phyloP scores from a whole-genome alignment of 495 filamentous ascomycete species.

The Massariosphaeria phaeospora region DNA sequence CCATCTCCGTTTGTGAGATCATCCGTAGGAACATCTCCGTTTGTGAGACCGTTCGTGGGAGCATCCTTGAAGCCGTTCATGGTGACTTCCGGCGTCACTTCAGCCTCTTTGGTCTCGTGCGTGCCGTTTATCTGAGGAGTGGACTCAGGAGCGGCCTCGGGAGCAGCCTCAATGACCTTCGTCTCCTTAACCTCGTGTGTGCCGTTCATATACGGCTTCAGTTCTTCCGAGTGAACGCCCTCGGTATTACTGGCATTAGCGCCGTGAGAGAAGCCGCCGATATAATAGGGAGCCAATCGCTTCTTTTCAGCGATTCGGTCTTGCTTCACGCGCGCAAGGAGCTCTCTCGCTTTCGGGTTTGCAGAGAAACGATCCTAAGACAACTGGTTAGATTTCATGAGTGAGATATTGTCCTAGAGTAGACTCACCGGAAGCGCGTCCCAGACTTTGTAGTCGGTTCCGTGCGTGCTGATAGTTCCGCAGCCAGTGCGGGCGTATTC shows the following conservation, averaged over 20 bases:
- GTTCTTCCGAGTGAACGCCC: slow-evolving; percentile 27
- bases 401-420: background rate
- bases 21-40: no score
- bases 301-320: slow-evolving; percentile 29
- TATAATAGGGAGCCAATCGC: slow-evolving; percentile 26
- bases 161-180: background rate
- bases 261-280: slow-evolving; percentile 28
- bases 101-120: background rate
- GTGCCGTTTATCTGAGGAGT: no score
- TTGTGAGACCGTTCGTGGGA: no score
- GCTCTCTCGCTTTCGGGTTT: slow-evolving; percentile 24
- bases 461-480: slow-evolving; percentile 38
- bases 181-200: background rate
- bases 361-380: slow-evolving; percentile 28
- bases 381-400: background rate
- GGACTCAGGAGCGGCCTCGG: no score
- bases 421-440: slow-evolving; percentile 39
- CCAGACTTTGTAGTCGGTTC: slow-evolving; percentile 45
- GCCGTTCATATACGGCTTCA: slow-evolving; percentile 25
- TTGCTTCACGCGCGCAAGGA: slow-evolving; percentile 22
- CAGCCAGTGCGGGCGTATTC: slow-evolving; percentile 43
- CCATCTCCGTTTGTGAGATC: no score
- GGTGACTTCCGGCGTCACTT: background rate
- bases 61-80: no score
- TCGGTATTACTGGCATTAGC: slow-evolving; percentile 25